These are phyloP conservation scores for Pichia sp. DNA, from an alignment of 1,139 yeast genomes.

Conservation along the genomic window DNA sequence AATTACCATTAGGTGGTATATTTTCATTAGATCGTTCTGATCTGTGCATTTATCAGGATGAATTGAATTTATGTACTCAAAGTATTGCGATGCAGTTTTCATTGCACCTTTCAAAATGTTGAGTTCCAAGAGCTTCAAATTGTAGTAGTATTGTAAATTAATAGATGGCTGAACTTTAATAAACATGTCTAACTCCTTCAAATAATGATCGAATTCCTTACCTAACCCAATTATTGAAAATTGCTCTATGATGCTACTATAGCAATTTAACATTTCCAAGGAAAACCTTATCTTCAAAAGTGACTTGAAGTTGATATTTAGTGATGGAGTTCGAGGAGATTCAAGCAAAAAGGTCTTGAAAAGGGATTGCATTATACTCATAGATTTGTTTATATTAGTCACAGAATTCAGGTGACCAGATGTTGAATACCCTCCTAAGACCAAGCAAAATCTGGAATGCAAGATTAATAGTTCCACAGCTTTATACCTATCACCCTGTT, in stretches of 20 bases:
- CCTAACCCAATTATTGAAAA: slow-evolving; percentile 47
- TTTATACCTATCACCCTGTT: slow-evolving; percentile 26
- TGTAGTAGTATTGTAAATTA: slow-evolving; percentile 30
- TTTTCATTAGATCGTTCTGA: background rate
- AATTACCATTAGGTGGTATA: slow-evolving; percentile 3
- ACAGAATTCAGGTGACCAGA: slow-evolving; percentile 28
- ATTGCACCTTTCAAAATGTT: slow-evolving; percentile 17
- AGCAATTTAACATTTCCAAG: slow-evolving; percentile 35
- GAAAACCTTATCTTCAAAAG: slow-evolving; percentile 37
- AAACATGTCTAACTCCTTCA: slow-evolving; percentile 44
- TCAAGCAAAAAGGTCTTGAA: slow-evolving; percentile 35
- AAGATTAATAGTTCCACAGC: slow-evolving; percentile 37
- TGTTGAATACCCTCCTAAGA: slow-evolving; percentile 31
- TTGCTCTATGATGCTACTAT: slow-evolving; percentile 36
- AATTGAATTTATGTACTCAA: slow-evolving; percentile 10
- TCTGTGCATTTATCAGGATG: slow-evolving; percentile 11
- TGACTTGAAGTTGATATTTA: slow-evolving; percentile 22
- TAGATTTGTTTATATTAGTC: slow-evolving; percentile 35
- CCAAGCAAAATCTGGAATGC: slow-evolving; percentile 37
- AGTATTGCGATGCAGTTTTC: slow-evolving; percentile 14
- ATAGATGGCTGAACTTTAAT: slow-evolving; percentile 32
- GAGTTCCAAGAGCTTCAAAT: slow-evolving; percentile 21
- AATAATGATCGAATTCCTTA: slow-evolving; percentile 49
- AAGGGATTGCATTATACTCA: slow-evolving; percentile 42
- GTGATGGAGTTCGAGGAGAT: slow-evolving; percentile 7